Base-by-base conservation (phyloP, 768 basidiomycete genomes). In the Kwoniella heveanensis region DNA sequence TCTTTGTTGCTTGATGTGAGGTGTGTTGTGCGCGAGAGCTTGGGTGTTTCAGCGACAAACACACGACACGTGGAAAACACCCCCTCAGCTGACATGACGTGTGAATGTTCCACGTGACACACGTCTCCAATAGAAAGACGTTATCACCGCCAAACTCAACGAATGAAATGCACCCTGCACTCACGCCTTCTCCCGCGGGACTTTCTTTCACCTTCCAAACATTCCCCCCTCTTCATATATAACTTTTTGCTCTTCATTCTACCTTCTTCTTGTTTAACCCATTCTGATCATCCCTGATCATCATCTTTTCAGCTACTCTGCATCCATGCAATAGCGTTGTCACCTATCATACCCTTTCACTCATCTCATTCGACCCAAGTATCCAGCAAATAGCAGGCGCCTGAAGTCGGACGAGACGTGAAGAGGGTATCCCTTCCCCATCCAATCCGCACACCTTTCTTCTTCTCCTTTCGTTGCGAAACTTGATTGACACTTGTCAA, bases 1-100 rank as follows among this genome's bases (percentile, higher is more conserved):
- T 4, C 39, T 44, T 44, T 44, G 39, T 10, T 44, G 39, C 4
- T 44, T 8, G 8, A 10, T 9, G 39, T 44, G 4, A 44, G 32
- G 13, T 32, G 32, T 32, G 32, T 9, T 44, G 39, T 19, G 39
- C 39, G 39, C 39, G 39, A 10, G 8, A 44, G 8, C 10, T 44
- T 44, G 8, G 36, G 2, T 37, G 51, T 44, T 52, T 52, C 30
- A 44, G 52, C 44, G 25, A 44, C 50, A 47, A 37, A 47, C 36
- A 37, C 8, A 44, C 4, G 3, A 48, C 60, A 62, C 60, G 60
- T 62, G 60, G 30, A 10, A 61, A 3, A 7, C 8, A 37, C 5
- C 10, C 29, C 25, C 19, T 22, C 47, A 24, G 44, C 24, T 17
- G 21, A 10, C 59, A 51, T 53, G 52, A 62, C 54, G 37, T 29